Evolutionary conservation across 208 protist species (phyloP), one percentile per base, ranked within the genome.

Genomic region (Balamuthia mandrillaris): DNA sequence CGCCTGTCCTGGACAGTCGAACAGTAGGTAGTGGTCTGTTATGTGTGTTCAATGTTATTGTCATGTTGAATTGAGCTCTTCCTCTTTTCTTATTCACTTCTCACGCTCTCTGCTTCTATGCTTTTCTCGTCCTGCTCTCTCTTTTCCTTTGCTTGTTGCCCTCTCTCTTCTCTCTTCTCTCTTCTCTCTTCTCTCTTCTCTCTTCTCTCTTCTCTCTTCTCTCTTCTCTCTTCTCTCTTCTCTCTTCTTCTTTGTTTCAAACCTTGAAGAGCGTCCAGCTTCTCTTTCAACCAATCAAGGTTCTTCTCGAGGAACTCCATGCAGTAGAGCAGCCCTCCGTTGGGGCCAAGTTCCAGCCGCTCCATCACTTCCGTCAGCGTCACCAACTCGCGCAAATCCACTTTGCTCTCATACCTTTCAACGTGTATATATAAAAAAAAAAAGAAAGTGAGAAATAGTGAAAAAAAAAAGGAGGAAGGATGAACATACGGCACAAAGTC

Each of bases 1-100:
- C 16, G 99, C 97, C 91, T 99, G 98, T 7, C 98, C 98, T 0
- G 98, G 98, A 83, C 94, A 98, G 92, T 99, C 98, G 56, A 99
- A 96, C 39, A 99, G 86, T 10, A 99, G 74, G 84, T 98, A 99
- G 84, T 97, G 94, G 51, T 94, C 96, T 41, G 89, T 92, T 52
- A 29, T 58, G n/a, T n/a, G n/a, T n/a, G n/a, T n/a, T n/a, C n/a
- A n/a, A n/a, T n/a, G n/a, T n/a, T n/a, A n/a, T n/a, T n/a, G n/a
- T n/a, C n/a, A n/a, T n/a, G n/a, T n/a, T n/a, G n/a, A n/a, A n/a
- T n/a, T n/a, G n/a, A n/a, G n/a, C n/a, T n/a, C n/a, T n/a, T n/a
- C n/a, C n/a, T n/a, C n/a, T n/a, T n/a, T n/a, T n/a, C n/a, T n/a
- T n/a, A n/a, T n/a, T n/a, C n/a, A n/a, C n/a, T n/a, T n/a, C n/a